Base-by-base conservation (phyloP, 2,329 filamentous ascomycete genomes). In the Verticillium klebahnii region DNA sequence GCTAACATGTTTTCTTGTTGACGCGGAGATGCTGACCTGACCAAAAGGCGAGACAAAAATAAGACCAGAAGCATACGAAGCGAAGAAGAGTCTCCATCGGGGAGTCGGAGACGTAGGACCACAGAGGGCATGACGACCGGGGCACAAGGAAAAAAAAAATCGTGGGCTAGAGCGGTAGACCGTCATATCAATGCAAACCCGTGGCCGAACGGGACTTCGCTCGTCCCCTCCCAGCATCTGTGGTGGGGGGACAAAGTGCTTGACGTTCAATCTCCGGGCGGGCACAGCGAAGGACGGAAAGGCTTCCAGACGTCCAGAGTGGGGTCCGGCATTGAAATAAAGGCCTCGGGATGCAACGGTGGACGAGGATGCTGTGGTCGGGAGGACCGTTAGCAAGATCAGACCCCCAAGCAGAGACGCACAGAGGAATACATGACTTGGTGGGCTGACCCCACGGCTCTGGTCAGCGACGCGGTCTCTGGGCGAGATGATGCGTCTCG, bases 271-370 rank as follows among this genome's bases (percentile, higher is more conserved):
- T 50, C 19, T 50, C 45, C 45, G n/a, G 45, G 45, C 45, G 45
- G n/a, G 19, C 5, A 23, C 45, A 50, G 8, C 45, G 17, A 23
- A 50, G 45, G 45, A 23, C 45, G 45, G 45, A 50, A 50, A 50
- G 45, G 45, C 45, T 50, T 50, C 45, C 45, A 50, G 45, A 50
- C 17, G 45, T 50, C 19, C 45, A 12, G 45, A 7, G 45, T 50
- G 45, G 45, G n/a, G 45, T 23, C 45, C 45, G 45, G 45, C 45
- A 50, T 57, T 32, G 32, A 50, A 39, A 32, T 39, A 50, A 39
- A 50, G 57, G 25, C 57, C 15, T 25, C 57, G 57, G 57, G 57
- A 58, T 58, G 57, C 45, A 58, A 58, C 57, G 57, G 57, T 34
- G 6, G 11, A 50, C 25, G 57, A 58, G 31, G 31, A 36, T 36